These are phyloP conservation scores for Flaveria sonorensis DNA, from an alignment of 129 eudicot species.

Conservation along the genomic window DNA sequence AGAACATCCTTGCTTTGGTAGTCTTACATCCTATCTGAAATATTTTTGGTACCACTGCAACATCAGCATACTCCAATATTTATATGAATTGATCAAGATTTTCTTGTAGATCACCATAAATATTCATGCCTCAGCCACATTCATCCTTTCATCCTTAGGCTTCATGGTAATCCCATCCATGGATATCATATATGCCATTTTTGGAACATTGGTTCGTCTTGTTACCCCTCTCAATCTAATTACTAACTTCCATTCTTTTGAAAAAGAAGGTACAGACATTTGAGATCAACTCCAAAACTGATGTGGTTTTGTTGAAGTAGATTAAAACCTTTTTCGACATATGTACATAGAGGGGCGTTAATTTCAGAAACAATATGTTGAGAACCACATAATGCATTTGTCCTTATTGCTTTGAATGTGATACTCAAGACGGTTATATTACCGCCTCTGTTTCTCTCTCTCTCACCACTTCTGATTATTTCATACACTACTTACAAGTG, in stretches of 20 bases:
- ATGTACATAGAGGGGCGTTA: too few species aligned
- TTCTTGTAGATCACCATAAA: constrained; percentile 78
- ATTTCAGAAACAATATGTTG: too few species aligned
- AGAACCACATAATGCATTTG: neutral
- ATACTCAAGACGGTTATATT: too few species aligned
- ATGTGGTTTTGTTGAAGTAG: neutral
- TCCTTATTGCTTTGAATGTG: too few species aligned
- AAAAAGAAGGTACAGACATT: constrained; percentile 9
- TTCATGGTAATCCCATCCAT: constrained; percentile 71
- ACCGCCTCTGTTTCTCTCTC: too few species aligned
- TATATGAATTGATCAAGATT: constrained; percentile 14
- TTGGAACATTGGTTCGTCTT: constrained; percentile 75
- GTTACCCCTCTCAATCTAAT: constrained; percentile 1
- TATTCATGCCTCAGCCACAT: constrained; percentile 78
- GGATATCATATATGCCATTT: constrained; percentile 68
- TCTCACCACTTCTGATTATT: too few species aligned
- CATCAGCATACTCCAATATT: neutral
- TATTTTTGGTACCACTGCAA: constrained; percentile 4
- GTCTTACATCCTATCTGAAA: constrained; percentile 11
- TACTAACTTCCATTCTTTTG: neutral
- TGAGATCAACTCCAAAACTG: constrained; percentile 17
- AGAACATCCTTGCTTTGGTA: constrained; percentile 91
- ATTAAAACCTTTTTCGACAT: too few species aligned
- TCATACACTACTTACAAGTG: too few species aligned
- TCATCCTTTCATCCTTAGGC: constrained; percentile 67